Evolutionary conservation across 2,329 filamentous ascomycete genomes (phyloP).

Genomic region (Trichoderma atrobrunneum): DNA sequence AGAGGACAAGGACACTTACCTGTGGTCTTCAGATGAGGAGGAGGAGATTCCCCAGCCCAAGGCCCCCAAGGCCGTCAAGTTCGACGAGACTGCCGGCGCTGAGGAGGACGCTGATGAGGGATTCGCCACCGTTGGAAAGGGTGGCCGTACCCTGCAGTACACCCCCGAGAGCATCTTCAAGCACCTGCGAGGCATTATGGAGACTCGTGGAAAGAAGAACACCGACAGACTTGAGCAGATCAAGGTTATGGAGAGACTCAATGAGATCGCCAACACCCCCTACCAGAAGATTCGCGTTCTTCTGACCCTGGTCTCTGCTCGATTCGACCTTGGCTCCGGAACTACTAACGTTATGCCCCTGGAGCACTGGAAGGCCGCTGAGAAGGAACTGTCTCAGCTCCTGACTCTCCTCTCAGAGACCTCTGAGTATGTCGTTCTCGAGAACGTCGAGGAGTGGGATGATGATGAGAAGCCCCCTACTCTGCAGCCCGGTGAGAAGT

Average conservation of each 20-base stretch:
- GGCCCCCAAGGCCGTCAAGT: slow-evolving; percentile 34
- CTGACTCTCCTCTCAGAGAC: slow-evolving; percentile 77
- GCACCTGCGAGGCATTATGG: slow-evolving; percentile 87
- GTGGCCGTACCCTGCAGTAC: slow-evolving; percentile 84
- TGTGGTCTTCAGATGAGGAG: slow-evolving; percentile 81
- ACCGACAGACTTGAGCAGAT: slow-evolving; percentile 95
- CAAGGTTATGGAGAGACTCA: slow-evolving; percentile 92
- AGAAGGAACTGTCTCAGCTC: slow-evolving; percentile 78
- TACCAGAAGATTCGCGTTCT: slow-evolving; percentile 95
- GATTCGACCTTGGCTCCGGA: slow-evolving; percentile 87
- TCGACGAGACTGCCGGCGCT: slow-evolving; percentile 46
- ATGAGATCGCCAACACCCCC: slow-evolving; percentile 82
- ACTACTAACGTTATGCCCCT: slow-evolving; percentile 79
- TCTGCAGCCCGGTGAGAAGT: slow-evolving; percentile 68
- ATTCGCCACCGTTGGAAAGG: slow-evolving; percentile 84
- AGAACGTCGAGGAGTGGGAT: slow-evolving; percentile 96
- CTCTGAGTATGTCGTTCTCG: slow-evolving; percentile 78
- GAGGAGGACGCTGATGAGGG: slow-evolving; percentile 65
- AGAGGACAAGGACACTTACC: slow-evolving; percentile 79
- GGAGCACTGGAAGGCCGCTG: slow-evolving; percentile 94
- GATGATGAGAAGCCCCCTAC: slow-evolving; percentile 92
- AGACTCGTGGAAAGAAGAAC: slow-evolving; percentile 98
- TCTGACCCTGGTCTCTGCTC: slow-evolving; percentile 84
- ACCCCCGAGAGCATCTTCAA: slow-evolving; percentile 98
- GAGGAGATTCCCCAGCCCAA: slow-evolving; percentile 55